Conservation (phyloP, 1,284 basidiomycete species). For the Lignosus rhinocerotis region DNA sequence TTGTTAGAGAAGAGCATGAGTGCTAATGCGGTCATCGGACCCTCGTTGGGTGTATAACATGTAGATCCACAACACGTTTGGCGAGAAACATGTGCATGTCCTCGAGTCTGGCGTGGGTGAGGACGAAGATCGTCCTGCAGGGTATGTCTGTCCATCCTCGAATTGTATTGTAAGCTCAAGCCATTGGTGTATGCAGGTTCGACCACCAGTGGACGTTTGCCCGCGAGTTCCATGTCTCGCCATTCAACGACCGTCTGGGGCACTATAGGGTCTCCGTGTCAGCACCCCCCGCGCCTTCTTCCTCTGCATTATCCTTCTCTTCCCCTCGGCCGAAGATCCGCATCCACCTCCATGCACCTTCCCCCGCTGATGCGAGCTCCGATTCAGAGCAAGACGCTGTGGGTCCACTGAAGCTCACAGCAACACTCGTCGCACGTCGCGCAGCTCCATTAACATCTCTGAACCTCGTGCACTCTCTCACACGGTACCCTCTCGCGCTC, state of each 20-base stretch:
- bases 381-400: constrained; percentile 8
- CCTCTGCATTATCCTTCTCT: constrained; percentile 4
- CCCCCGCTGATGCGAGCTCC: constrained; percentile 19
- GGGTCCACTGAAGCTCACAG: constrained; percentile 50
- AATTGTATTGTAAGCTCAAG: not conserved
- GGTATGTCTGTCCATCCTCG: constrained; percentile 35
- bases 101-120: constrained; percentile 51
- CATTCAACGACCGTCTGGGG: constrained; percentile 77
- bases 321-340: constrained; percentile 43
- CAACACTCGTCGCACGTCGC: constrained; percentile 42
- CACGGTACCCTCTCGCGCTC: constrained; percentile 54
- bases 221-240: constrained; percentile 78
- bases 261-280: constrained; percentile 60
- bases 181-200: constrained; percentile 40
- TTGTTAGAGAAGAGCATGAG: not conserved
- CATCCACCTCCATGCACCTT: constrained; percentile 41
- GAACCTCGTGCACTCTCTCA: constrained; percentile 46
- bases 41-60: not conserved
- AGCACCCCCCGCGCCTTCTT: constrained; percentile 46
- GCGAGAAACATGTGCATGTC: constrained; percentile 67
- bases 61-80: constrained; percentile 80
- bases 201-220: constrained; percentile 73
- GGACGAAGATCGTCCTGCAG: constrained; percentile 34
- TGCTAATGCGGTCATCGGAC: not conserved
- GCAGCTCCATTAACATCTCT: constrained; percentile 44